These are phyloP conservation scores for Zizania palustris DNA, from an alignment of 202 grass and related monocot species.

Conservation along the genomic window DNA sequence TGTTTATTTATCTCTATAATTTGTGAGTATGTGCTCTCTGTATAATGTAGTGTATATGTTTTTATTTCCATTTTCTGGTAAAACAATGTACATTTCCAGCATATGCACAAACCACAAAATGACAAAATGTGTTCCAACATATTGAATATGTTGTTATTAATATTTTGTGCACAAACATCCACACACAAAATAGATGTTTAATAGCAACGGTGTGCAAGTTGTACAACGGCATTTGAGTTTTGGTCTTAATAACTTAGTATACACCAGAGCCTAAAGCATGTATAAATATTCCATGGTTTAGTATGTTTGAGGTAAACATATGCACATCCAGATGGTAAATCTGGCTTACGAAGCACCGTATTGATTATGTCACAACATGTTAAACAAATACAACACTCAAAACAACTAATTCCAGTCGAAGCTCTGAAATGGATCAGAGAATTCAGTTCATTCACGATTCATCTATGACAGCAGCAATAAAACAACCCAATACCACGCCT, in stretches of 20 bases:
- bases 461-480: neutral
- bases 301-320: constrained; percentile 10
- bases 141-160: neutral
- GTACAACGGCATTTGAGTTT: neutral
- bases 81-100: constrained; percentile 24
- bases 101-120: neutral
- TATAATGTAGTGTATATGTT: neutral
- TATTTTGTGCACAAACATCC: neutral
- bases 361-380: constrained; percentile 18
- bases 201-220: constrained; percentile 3
- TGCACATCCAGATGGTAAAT: neutral
- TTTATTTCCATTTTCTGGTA: neutral
- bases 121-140: neutral
- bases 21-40: neutral
- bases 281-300: neutral
- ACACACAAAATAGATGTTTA: neutral
- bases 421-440: constrained; percentile 20
- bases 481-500: neutral
- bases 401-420: constrained; percentile 10
- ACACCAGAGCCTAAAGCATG: neutral
- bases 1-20: constrained; percentile 6
- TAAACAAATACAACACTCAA: neutral
- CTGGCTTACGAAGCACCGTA: neutral
- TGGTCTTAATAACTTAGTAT: neutral
- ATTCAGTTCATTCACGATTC: constrained; percentile 10